Base-by-base conservation (phyloP, 306 rosid species). In the Sesbania bispinosa region DNA sequence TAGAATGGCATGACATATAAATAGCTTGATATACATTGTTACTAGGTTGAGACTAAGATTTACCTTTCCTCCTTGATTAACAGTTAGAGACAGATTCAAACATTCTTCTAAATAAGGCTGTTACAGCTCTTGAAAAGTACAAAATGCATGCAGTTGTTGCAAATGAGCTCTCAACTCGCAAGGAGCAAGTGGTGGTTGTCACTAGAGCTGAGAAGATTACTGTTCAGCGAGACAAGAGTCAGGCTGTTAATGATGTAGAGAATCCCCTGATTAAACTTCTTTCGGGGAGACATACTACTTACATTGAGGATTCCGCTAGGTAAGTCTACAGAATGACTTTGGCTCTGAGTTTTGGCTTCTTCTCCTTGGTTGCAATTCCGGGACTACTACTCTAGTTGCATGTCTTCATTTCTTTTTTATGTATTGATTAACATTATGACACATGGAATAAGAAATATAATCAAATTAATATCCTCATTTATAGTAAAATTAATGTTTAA, bases 81-180 rank as follows among this genome's bases (percentile, higher is more conserved):
- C 86, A 94, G 99, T 81, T 94, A 23, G 99, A 94, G 88, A 94
- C 99, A 33, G 97, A 94, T 79, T 30, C 86, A 21, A 83, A 87
- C 83, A 94, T 94, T 80, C 96, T 94, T 76, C 80, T 94, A 54
- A 85, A 82, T 69, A 94, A 94, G 81, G 97, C 97, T 6, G 67
- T 2, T 15, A 51, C 67, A 10, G 92, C 99, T 80, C 96, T 94
- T 24, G 74, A 80, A 71, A 91, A 83, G 87, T 89, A 94, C 82
- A 82, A 94, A 72, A 86, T 94, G 96, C 82, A 94, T 63, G 92
- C 88, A 73, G 97, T 91, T 27, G 89, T 91, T 57, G 97, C 99
- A 57, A 94, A 94, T 69, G 97, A 94, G 75, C 96, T 94, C 70
- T 73, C 77, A 5, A 88, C 78, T 65, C 97, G 99, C 32, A 91